Evolutionary conservation across 23 red algal species (phyloP).

Genomic region (Gracilaria domingensis): DNA sequence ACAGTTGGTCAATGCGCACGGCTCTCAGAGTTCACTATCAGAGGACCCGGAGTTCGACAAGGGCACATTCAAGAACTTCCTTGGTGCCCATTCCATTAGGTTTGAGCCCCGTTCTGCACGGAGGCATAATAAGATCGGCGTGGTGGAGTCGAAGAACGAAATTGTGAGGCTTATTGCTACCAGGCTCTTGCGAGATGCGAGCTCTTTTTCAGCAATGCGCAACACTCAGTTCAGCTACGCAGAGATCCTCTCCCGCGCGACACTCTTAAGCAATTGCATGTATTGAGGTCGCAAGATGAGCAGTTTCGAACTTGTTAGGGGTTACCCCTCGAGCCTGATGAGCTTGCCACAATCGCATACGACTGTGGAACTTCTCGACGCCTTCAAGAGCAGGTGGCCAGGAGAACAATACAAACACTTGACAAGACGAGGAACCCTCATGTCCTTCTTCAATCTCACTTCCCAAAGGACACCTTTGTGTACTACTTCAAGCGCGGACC

Average conservation of each 20-base stretch:
- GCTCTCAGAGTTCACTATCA: not conserved
- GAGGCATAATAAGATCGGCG: not conserved
- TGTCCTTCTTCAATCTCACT: not conserved
- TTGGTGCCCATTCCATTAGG: not conserved
- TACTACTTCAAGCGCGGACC: conserved; percentile 48
- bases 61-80: not conserved
- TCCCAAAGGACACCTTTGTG: not conserved
- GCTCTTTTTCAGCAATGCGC: not conserved
- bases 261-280: conserved; percentile 36
- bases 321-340: conserved; percentile 16
- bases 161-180: conserved; percentile 7
- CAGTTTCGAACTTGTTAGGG: conserved; percentile 47
- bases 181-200: conserved; percentile 10
- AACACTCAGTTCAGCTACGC: not conserved
- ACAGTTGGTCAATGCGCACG: not conserved
- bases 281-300: conserved; percentile 28
- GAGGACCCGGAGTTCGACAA: conserved; percentile 28
- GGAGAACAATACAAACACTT: not conserved
- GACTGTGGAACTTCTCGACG: not conserved
- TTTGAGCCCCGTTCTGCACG: conserved; percentile 1
- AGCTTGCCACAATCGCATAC: conserved; percentile 11
- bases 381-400: conserved; percentile 27
- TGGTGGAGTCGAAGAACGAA: not conserved
- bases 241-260: conserved; percentile 42
- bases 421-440: not conserved